phyloP scores from a whole-genome alignment of 1,139 yeast species.

The Scheffersomyces stambukii region DNA sequence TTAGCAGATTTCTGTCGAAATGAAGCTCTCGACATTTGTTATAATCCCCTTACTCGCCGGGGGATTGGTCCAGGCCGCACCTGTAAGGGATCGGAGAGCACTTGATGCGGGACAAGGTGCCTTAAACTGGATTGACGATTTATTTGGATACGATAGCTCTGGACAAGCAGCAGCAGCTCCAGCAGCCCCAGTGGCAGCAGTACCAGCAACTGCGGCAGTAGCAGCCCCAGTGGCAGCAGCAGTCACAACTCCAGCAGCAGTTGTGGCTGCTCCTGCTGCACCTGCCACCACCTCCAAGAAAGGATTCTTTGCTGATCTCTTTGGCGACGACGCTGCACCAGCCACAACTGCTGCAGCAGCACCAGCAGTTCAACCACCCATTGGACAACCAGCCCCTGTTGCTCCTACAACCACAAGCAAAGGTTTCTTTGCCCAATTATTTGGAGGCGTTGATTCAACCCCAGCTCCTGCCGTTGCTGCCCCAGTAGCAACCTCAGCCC shows the following conservation, averaged over 20 bases:
- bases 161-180: constrained; percentile 7
- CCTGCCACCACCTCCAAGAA: constrained; percentile 3
- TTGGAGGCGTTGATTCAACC: constrained; percentile 3
- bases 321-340: constrained; percentile 1
- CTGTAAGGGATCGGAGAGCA: too few species aligned
- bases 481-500: constrained; percentile 5
- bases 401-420: constrained; percentile 6
- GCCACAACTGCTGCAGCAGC: constrained; percentile 2
- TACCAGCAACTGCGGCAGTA: constrained; percentile 19
- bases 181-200: constrained; percentile 3
- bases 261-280: constrained; percentile 5
- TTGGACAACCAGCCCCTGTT: background rate
- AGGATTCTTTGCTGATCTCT: constrained; percentile 1
- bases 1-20: too few species aligned
- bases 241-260: constrained; percentile 11
- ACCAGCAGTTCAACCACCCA: background rate
- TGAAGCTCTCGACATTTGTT: too few species aligned
- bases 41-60: too few species aligned
- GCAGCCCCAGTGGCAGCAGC: constrained; percentile 11
- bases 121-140: constrained; percentile 12
- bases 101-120: too few species aligned
- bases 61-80: too few species aligned
- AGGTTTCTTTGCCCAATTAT: constrained; percentile 10
- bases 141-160: constrained; percentile 10
- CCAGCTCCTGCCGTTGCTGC: constrained; percentile 9